Percentiles rank a stretch among this genome's conserved stretches.
Conservation (phyloP, 2,329 filamentous ascomycete species). For the Pseudocercospora macadamiae region DNA sequence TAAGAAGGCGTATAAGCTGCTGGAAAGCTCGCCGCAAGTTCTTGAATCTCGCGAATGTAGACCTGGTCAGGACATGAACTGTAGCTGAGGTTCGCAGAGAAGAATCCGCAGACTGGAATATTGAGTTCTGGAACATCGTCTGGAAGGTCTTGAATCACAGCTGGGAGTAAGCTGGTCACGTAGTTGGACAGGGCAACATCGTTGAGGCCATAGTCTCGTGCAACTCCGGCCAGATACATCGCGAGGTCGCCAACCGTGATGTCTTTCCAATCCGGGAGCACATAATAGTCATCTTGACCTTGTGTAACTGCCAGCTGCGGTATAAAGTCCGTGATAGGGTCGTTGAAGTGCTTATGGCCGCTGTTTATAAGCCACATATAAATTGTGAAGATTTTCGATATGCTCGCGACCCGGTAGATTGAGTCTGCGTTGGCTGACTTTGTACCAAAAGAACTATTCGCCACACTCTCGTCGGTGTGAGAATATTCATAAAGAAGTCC, state of each 20-base stretch:
- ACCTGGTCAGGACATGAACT: conserved; percentile 10
- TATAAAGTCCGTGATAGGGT: conserved; percentile 51
- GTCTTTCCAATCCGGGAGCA: conserved; percentile 50
- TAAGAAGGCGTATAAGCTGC: conserved; percentile 23
- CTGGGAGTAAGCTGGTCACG: conserved; percentile 13
- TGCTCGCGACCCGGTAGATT: conserved; percentile 25
- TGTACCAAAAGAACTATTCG: conserved; percentile 19
- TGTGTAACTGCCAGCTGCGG: conserved; percentile 41
- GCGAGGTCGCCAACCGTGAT: conserved; percentile 52
- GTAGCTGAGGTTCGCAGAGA: conserved; percentile 18
- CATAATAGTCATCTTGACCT: conserved; percentile 36
- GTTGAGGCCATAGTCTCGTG: conserved; percentile 25
- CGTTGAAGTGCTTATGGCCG: conserved; percentile 22
- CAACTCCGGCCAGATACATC: conserved; percentile 51
- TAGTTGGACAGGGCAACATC: conserved; percentile 18
- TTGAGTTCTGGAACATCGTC: conserved; percentile 14
- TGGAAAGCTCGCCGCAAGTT: conserved; percentile 21
- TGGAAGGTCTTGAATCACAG: conserved; percentile 24
- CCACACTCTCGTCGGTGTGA: conserved; percentile 20
- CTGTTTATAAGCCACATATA: conserved; percentile 27
- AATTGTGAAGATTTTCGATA: conserved; percentile 25
- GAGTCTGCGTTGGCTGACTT: conserved; percentile 23
- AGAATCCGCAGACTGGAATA: conserved; percentile 22
- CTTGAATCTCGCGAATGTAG: conserved; percentile 13
- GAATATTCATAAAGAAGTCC: conserved; percentile 21